Conservation (phyloP, 257 asterid species). For the Salvia rosmarinus region DNA sequence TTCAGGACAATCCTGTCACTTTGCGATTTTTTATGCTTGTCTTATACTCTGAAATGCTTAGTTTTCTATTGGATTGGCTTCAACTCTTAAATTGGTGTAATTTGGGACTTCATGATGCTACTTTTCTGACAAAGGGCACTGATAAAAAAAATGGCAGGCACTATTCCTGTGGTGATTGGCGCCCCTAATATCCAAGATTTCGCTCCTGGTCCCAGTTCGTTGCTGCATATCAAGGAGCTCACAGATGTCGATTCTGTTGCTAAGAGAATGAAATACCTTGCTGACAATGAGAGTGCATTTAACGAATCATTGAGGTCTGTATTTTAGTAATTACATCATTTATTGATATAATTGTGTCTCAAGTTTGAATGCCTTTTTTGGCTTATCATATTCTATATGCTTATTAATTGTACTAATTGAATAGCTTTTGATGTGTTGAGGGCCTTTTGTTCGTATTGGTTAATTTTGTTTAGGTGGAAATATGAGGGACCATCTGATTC, state of each 20-base stretch:
- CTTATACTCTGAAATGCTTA: no score
- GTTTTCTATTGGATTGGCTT: not conserved
- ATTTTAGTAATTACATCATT: not conserved
- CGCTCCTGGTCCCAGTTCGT: constrained; percentile 73
- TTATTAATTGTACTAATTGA: not conserved
- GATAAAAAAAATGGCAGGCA: constrained; percentile 50
- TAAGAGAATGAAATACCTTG: constrained; percentile 79
- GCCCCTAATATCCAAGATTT: constrained; percentile 93
- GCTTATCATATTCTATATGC: not conserved
- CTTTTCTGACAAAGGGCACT: constrained; percentile 36
- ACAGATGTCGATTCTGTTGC: constrained; percentile 70
- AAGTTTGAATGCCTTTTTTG: not conserved
- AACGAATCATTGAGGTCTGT: constrained; percentile 76
- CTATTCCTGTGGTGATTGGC: constrained; percentile 90
- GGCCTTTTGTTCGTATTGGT: not conserved
- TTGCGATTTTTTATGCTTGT: not conserved
- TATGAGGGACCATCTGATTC: constrained; percentile 92
- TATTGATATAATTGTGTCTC: not conserved
- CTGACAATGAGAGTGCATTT: constrained; percentile 69
- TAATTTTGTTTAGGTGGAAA: constrained; percentile 73
- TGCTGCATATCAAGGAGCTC: constrained; percentile 78
- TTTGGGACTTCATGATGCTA: constrained; percentile 23
- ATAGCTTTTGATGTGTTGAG: not conserved
- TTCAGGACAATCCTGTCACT: not conserved
- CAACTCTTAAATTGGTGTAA: not conserved